These are phyloP conservation scores for Candida pseudoviswanathii DNA, from an alignment of 1,139 yeast species.

Conservation along the genomic window DNA sequence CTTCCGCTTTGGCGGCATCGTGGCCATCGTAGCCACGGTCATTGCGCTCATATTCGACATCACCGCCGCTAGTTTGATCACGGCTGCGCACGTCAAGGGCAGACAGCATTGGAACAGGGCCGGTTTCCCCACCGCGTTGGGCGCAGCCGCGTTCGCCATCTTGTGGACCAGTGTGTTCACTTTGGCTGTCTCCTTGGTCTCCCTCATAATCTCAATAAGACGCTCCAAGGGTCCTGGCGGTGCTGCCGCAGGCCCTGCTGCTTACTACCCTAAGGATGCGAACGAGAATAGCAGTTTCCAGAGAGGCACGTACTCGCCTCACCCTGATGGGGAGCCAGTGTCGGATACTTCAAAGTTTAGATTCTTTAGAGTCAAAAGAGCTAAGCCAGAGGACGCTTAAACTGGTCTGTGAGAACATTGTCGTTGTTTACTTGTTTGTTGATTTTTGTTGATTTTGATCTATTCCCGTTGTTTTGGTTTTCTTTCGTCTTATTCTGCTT, in stretches of 20 bases:
- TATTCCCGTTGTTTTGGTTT: background rate
- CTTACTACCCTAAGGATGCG: slow-evolving; percentile 9
- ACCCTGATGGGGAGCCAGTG: slow-evolving; percentile 1
- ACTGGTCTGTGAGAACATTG: too few species aligned
- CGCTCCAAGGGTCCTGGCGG: slow-evolving; percentile 1
- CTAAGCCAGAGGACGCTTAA: slow-evolving; percentile 15
- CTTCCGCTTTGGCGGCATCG: slow-evolving; percentile 19
- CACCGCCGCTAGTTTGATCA: slow-evolving; percentile 61
- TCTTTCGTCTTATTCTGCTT: too few species aligned
- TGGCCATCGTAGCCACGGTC: slow-evolving; percentile 31
- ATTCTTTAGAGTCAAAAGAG: slow-evolving; percentile 19
- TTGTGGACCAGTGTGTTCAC: slow-evolving; percentile 46
- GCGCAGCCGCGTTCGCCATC: slow-evolving; percentile 61
- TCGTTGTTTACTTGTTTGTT: background rate
- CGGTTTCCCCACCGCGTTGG: slow-evolving; percentile 52
- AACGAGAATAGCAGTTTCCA: slow-evolving; percentile 5
- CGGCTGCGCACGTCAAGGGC: slow-evolving; percentile 69
- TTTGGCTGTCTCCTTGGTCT: slow-evolving; percentile 15
- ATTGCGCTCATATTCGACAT: slow-evolving; percentile 55
- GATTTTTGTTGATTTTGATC: background rate
- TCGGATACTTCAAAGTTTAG: slow-evolving; percentile 18
- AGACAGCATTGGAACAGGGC: slow-evolving; percentile 52
- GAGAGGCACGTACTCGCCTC: background rate
- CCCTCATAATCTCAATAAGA: slow-evolving; percentile 8
- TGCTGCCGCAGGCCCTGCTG: slow-evolving; percentile 4